A percentile compares a stretch with the other conserved stretches of the same genome.
These are phyloP conservation scores for Acanthamoeba lenticulata DNA, from an alignment of 208 protist species.

Conservation along the genomic window DNA sequence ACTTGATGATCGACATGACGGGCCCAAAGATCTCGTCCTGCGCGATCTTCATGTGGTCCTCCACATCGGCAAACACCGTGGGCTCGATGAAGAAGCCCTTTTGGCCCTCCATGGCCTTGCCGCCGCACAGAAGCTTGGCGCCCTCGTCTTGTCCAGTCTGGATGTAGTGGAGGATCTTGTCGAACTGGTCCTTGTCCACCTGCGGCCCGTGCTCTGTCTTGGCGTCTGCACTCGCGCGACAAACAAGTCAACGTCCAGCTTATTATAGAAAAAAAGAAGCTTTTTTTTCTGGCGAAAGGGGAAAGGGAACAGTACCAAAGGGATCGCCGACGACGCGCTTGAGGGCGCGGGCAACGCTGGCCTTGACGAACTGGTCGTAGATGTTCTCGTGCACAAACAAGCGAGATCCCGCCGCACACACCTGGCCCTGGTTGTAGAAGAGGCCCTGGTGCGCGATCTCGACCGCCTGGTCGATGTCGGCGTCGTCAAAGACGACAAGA, in stretches of 20 bases:
- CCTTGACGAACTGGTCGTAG: conserved; percentile 4
- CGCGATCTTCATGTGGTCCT: no score
- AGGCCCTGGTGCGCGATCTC: conserved; percentile 71
- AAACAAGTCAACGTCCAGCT: no score
- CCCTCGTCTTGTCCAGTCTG: conserved; percentile 87
- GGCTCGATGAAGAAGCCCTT: conserved; percentile 90
- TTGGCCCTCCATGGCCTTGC: conserved; percentile 74
- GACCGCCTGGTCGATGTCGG: conserved; percentile 88
- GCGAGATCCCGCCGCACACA: no score
- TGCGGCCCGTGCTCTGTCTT: conserved; percentile 18
- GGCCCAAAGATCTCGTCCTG: no score
- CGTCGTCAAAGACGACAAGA: conserved; percentile 90
- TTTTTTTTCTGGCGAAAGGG: no score
- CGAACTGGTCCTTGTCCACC: no score
- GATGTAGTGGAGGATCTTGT: conserved; percentile 89
- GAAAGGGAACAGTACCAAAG: no score
- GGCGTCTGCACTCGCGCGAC: no score
- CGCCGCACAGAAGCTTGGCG: conserved; percentile 85
- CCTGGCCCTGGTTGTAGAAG: conserved; percentile 14
- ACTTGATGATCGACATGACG: no score
- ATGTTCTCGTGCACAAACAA: no score
- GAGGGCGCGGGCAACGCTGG: conserved; percentile 76
- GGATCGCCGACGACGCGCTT: conserved; percentile 81
- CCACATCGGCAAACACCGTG: no score
- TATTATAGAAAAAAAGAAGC: no score